Evolutionary conservation across 345 rosid species (phyloP).

Genomic region (Turnera subulata): DNA sequence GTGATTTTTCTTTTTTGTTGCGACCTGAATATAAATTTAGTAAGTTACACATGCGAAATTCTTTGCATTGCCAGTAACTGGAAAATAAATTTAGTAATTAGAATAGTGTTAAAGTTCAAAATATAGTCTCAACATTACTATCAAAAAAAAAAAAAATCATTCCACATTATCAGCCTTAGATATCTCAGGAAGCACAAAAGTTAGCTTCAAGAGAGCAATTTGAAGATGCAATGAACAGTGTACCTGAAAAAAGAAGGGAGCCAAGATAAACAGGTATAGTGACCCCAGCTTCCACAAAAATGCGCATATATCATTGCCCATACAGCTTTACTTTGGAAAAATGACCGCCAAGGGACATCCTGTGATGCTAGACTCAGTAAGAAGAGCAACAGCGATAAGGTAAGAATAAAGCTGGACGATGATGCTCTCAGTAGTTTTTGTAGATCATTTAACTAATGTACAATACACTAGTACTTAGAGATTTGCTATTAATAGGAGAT

Average conservation of each 20-base stretch:
- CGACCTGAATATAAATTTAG: too few species aligned
- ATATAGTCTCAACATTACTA: too few species aligned
- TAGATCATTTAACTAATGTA: neutral
- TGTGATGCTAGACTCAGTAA: conserved; percentile 30
- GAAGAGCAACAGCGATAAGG: conserved; percentile 8
- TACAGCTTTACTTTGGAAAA: conserved; percentile 65
- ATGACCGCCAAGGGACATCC: conserved; percentile 89
- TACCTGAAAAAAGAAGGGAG: conserved; percentile 95
- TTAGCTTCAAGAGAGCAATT: too few species aligned
- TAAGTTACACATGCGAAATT: too few species aligned
- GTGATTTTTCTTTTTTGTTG: too few species aligned
- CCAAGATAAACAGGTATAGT: conserved; percentile 90
- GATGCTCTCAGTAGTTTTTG: neutral
- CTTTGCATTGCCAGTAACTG: too few species aligned
- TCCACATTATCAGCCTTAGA: too few species aligned
- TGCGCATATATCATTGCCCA: conserved; percentile 97
- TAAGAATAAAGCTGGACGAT: conserved; percentile 1
- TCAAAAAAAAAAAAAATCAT: too few species aligned
- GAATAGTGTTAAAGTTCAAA: too few species aligned
- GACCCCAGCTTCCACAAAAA: conserved; percentile 99
- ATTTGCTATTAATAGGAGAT: neutral
- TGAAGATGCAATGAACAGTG: neutral
- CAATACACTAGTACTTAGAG: neutral
- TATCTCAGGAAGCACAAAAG: too few species aligned
- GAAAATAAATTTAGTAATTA: too few species aligned